phyloP scores from a whole-genome alignment of 176 grass and related monocot species.

The Puccinellia tenuiflora region DNA sequence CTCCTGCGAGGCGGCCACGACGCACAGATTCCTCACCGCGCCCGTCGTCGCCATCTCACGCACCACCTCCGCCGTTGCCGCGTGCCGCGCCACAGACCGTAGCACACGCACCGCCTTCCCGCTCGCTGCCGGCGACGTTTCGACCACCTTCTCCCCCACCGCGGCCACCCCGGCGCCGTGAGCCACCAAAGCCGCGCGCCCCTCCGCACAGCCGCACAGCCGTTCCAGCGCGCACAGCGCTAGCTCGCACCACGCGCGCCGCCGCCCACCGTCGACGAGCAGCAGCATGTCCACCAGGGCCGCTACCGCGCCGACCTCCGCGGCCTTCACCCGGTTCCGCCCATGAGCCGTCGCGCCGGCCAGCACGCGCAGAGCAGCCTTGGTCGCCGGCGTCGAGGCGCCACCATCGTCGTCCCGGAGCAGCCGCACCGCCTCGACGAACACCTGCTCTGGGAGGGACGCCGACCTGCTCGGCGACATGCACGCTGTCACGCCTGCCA shows the following conservation, averaged over 20 bases:
- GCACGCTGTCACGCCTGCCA: slow-evolving; percentile 28
- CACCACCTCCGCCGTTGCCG: slow-evolving; percentile 42
- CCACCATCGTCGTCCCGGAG: slow-evolving; percentile 4
- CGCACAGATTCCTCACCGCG: slow-evolving; percentile 42
- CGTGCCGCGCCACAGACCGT: slow-evolving; percentile 41
- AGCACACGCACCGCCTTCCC: slow-evolving; percentile 54
- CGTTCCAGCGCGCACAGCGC: slow-evolving; percentile 53
- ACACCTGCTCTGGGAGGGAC: slow-evolving; percentile 21
- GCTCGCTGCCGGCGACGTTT: slow-evolving; percentile 37
- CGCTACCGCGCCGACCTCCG: slow-evolving; percentile 46
- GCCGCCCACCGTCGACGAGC: slow-evolving; percentile 12
- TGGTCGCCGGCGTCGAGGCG: background rate
- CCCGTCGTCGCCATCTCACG: slow-evolving; percentile 64
- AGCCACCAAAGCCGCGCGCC: slow-evolving; percentile 51
- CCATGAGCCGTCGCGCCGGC: slow-evolving; percentile 15
- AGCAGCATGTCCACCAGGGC: slow-evolving; percentile 49
- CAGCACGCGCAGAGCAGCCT: slow-evolving; percentile 52
- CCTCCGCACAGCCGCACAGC: slow-evolving; percentile 71
- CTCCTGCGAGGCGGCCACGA: slow-evolving; percentile 29
- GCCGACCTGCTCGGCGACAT: slow-evolving; percentile 21
- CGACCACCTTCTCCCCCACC: slow-evolving; percentile 31
- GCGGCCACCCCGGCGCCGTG: slow-evolving; percentile 53
- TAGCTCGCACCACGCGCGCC: slow-evolving; percentile 44
- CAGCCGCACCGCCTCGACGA: slow-evolving; percentile 37
- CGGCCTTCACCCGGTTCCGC: slow-evolving; percentile 62